These are phyloP conservation scores for Takakia lepidozioides DNA, from an alignment of 225 moss, liverwort and hornwort genomes.

Conservation along the genomic window DNA sequence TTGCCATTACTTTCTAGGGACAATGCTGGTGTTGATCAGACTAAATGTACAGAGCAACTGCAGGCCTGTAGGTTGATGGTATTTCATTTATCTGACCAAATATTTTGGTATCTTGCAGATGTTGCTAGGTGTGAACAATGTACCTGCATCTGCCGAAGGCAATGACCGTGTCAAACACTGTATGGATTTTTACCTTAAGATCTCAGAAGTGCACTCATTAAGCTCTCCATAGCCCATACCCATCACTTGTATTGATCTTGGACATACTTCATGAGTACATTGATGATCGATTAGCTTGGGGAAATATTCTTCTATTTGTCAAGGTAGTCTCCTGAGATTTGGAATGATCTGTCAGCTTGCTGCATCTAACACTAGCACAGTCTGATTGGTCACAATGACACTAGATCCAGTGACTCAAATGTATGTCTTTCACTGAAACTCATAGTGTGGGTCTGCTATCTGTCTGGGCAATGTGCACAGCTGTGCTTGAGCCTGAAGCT, in stretches of 20 bases:
- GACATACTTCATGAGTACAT: no score
- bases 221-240: no score
- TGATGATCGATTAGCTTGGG: constrained; percentile 28
- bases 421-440: no score
- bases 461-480: constrained; percentile 15
- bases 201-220: no score
- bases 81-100: constrained; percentile 28
- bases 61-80: constrained; percentile 1
- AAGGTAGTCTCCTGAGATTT: constrained; percentile 2
- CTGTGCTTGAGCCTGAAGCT: constrained; percentile 14
- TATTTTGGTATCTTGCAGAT: constrained; percentile 57
- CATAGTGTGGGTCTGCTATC: no score
- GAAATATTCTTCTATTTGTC: background rate
- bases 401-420: no score
- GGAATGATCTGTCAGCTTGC: constrained; percentile 1
- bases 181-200: no score
- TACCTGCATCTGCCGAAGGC: constrained; percentile 38
- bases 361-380: no score
- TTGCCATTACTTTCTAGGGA: background rate
- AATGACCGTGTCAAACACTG: constrained; percentile 60
- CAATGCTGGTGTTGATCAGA: no score
- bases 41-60: no score
- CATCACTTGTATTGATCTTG: no score
- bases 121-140: constrained; percentile 33
- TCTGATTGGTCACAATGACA: no score